A percentile compares a stretch with the other conserved stretches of the same genome.
phyloP scores from a whole-genome alignment of 1,139 yeast genomes.

The Geotrichum phurueaensis region DNA sequence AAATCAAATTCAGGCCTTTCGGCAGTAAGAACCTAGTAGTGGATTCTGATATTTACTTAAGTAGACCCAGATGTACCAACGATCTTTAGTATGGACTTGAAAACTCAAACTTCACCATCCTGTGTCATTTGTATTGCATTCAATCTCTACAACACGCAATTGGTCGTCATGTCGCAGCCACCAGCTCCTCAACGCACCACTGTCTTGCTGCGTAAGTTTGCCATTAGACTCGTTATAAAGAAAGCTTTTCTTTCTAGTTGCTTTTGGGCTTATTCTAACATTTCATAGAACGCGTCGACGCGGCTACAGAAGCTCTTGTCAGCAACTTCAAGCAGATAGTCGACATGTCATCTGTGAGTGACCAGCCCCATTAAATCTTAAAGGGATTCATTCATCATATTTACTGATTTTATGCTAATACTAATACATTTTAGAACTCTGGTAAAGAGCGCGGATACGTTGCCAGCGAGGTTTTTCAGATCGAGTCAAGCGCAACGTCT shows the following conservation, averaged over 20 bases:
- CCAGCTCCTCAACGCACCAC: slow-evolving; percentile 27
- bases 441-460: slow-evolving; percentile 32
- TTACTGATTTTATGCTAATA: not conserved
- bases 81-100: not conserved
- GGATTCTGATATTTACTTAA: not conserved
- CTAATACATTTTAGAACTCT: slow-evolving; percentile 25
- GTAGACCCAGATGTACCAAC: not conserved
- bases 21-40: not conserved
- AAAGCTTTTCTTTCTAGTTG: not conserved
- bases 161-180: slow-evolving; percentile 17
- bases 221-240: not conserved
- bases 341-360: slow-evolving; percentile 27
- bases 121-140: not conserved
- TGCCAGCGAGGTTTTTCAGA: slow-evolving; percentile 34
- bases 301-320: slow-evolving; percentile 31
- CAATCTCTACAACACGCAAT: not conserved
- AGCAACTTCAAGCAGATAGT: slow-evolving; percentile 30
- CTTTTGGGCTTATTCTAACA: not conserved
- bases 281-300: slow-evolving; percentile 32
- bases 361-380: not conserved
- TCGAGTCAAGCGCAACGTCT: slow-evolving; percentile 34
- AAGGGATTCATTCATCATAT: not conserved
- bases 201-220: slow-evolving; percentile 24
- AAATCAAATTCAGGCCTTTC: not conserved
- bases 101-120: not conserved